Evolutionary conservation across 2,329 filamentous ascomycete species (phyloP).

Genomic region (Zasmidium cellare): DNA sequence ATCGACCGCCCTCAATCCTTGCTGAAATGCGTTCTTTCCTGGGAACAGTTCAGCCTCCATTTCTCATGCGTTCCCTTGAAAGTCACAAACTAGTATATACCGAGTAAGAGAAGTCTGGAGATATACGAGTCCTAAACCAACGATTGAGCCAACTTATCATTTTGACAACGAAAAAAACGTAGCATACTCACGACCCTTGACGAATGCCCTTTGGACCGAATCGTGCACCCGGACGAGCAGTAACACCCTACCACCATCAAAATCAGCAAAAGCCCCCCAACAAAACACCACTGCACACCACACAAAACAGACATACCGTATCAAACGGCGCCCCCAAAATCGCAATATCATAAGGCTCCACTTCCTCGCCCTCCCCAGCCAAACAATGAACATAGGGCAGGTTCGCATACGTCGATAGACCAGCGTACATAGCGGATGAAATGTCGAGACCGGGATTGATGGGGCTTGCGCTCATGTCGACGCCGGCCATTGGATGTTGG

Average conservation of each 20-base stretch:
- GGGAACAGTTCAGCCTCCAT: not conserved
- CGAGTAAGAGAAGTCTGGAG: slow-evolving; percentile 41
- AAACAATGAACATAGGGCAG: slow-evolving; percentile 51
- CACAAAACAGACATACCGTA: slow-evolving; percentile 46
- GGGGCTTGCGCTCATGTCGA: slow-evolving; percentile 8
- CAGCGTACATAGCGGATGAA: slow-evolving; percentile 35
- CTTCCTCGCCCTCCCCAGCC: slow-evolving; percentile 31
- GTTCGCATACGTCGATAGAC: slow-evolving; percentile 50
- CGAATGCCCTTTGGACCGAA: slow-evolving; percentile 56
- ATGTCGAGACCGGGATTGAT: slow-evolving; percentile 23
- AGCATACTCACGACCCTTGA: slow-evolving; percentile 41
- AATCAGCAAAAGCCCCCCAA: not conserved
- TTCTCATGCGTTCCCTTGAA: not conserved
- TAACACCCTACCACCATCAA: slow-evolving; percentile 42
- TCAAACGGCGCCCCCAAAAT: slow-evolving; percentile 53
- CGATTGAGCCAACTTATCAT: slow-evolving; percentile 18
- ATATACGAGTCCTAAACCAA: slow-evolving; percentile 38
- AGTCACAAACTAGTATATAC: slow-evolving; percentile 49
- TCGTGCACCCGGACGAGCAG: slow-evolving; percentile 53
- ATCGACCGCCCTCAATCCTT: slow-evolving; percentile 56
- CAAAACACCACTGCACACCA: no score
- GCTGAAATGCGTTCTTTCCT: slow-evolving; percentile 28
- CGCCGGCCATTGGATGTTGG: slow-evolving; percentile 34
- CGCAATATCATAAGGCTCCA: slow-evolving; percentile 50
- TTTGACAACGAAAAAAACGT: not conserved